These are phyloP conservation scores for Solanum neorickii DNA, from an alignment of 257 asterid species.

Conservation along the genomic window DNA sequence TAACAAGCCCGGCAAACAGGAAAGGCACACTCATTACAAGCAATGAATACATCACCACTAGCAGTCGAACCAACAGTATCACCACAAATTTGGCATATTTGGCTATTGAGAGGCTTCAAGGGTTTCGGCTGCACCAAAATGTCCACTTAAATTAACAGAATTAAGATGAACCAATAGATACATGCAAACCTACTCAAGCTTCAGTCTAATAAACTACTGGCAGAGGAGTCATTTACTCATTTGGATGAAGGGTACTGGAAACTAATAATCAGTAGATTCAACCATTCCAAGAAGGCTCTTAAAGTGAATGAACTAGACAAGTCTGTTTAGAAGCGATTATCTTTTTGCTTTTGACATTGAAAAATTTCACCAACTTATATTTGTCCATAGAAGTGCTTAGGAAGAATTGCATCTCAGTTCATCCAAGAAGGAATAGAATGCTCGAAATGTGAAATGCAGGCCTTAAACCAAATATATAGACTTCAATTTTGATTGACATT, in stretches of 20 bases:
- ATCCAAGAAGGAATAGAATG: background rate
- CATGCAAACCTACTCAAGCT: background rate
- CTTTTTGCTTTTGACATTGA: background rate
- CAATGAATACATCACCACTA: slow-evolving; percentile 70
- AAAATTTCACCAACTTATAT: background rate
- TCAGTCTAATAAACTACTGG: background rate
- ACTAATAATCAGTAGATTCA: background rate
- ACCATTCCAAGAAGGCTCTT: background rate
- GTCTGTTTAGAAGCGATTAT: background rate
- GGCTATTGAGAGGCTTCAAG: slow-evolving; percentile 48
- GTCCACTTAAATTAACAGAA: background rate
- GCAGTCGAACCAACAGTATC: slow-evolving; percentile 59
- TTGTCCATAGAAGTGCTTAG: background rate
- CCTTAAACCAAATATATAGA: background rate
- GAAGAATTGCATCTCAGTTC: background rate
- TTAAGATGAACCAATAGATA: background rate
- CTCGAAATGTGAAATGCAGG: background rate
- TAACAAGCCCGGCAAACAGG: slow-evolving; percentile 93
- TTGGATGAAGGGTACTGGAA: background rate
- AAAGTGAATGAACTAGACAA: background rate
- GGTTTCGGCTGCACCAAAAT: slow-evolving; percentile 57
- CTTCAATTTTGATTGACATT: background rate
- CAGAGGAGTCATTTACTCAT: background rate
- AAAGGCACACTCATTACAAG: slow-evolving; percentile 91
- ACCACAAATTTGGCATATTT: slow-evolving; percentile 88